Conservation (phyloP, 2,329 filamentous ascomycete species). For the Colletotrichum endophyticum region DNA sequence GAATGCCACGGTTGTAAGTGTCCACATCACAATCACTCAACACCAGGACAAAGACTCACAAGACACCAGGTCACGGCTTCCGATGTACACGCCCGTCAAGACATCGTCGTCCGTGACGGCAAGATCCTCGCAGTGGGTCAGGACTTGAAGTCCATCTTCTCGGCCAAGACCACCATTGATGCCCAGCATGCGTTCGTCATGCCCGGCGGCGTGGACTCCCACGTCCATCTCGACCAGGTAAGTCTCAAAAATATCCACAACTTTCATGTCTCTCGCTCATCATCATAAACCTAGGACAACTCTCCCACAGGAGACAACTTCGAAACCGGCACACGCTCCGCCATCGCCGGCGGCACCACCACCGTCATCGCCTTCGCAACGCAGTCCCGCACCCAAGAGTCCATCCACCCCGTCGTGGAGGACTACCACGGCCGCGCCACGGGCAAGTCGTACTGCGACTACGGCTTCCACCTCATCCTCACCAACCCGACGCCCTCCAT, state of each 20-base stretch:
- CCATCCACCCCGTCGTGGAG: constrained; percentile 48
- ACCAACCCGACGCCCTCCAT: constrained; percentile 46
- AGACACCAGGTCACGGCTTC: constrained; percentile 3
- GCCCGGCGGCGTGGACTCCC: constrained; percentile 44
- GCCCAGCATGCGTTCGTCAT: constrained; percentile 10
- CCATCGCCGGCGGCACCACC: constrained; percentile 63
- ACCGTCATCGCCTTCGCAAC: constrained; percentile 63
- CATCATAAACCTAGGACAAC: not conserved
- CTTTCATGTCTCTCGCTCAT: not conserved
- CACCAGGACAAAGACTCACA: not conserved
- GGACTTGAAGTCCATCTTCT: not conserved
- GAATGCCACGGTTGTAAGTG: constrained; percentile 14
- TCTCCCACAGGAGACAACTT: constrained; percentile 31
- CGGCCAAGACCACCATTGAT: not conserved
- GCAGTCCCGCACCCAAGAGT: constrained; percentile 50
- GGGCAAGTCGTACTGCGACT: constrained; percentile 58
- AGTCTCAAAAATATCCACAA: constrained; percentile 29
- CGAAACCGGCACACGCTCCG: constrained; percentile 53
- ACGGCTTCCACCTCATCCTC: constrained; percentile 59
- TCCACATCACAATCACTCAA: not conserved
- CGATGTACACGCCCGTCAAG: not conserved
- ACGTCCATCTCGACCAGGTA: constrained; percentile 45
- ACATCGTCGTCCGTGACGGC: constrained; percentile 2
- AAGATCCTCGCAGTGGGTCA: constrained; percentile 5
- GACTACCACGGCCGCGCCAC: constrained; percentile 50